A percentile compares a stretch with the other conserved stretches of the same genome.
phyloP scores from a whole-genome alignment of 768 basidiomycete genomes.

The Lyophyllum atratum region DNA sequence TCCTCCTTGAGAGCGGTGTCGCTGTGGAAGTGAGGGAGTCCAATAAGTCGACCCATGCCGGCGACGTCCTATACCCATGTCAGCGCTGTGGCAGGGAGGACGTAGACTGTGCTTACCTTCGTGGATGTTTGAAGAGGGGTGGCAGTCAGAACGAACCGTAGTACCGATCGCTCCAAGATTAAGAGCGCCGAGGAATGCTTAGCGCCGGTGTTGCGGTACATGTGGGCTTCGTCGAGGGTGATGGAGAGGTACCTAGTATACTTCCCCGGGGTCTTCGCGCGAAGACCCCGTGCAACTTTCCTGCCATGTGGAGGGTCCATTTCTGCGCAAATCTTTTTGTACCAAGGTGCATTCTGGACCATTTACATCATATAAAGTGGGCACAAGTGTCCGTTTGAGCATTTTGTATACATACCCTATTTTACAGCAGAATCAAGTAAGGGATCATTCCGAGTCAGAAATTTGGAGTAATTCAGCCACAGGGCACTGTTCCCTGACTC shows the following conservation, averaged over 20 bases:
- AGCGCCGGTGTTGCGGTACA: constrained; percentile 18
- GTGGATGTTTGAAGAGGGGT: constrained; percentile 30
- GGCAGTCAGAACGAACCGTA: constrained; percentile 24
- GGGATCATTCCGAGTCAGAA: not conserved
- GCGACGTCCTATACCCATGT: not conserved
- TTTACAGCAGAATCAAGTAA: too few relatives aligned
- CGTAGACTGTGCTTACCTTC: constrained; percentile 12
- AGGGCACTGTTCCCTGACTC: not conserved
- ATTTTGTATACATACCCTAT: too few relatives aligned
- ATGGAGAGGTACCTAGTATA: constrained; percentile 11
- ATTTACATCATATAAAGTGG: not conserved
- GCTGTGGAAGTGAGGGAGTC: not conserved
- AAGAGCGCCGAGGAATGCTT: constrained; percentile 16
- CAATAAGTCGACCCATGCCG: not conserved
- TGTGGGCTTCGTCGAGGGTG: constrained; percentile 26
- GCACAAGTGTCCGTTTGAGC: too few relatives aligned
- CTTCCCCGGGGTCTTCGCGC: not conserved
- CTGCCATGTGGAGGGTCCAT: not conserved
- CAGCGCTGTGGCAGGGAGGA: not conserved
- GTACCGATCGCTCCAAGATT: constrained; percentile 6
- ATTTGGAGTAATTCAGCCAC: not conserved
- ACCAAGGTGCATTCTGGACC: not conserved
- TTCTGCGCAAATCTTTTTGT: not conserved
- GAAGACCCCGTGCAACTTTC: not conserved
- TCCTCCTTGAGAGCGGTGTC: not conserved